Evolutionary conservation across 805 yeast species (phyloP).

Genomic region (Zygotorulaspora chibaensis): DNA sequence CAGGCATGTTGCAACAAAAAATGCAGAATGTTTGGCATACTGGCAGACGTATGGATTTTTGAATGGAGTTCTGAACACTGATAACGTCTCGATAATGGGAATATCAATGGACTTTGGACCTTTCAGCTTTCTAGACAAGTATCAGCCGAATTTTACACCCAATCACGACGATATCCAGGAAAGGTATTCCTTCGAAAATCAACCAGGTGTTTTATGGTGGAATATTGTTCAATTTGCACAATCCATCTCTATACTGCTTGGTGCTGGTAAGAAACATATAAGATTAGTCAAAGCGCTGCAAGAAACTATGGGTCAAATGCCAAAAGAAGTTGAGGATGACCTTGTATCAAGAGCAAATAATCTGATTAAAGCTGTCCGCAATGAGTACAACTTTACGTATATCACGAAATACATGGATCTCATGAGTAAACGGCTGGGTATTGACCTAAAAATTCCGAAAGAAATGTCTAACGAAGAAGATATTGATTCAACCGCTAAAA

Average conservation of each 20-base stretch:
- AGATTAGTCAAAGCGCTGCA: slow-evolving; percentile 35
- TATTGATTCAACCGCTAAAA: slow-evolving; percentile 10
- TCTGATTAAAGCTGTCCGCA: slow-evolving; percentile 59
- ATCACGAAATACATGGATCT: slow-evolving; percentile 52
- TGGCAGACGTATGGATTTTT: slow-evolving; percentile 92
- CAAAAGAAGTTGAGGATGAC: slow-evolving; percentile 46
- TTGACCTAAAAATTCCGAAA: slow-evolving; percentile 40
- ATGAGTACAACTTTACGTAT: slow-evolving; percentile 60
- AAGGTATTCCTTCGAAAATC: slow-evolving; percentile 76
- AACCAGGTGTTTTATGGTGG: slow-evolving; percentile 91
- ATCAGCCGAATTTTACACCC: slow-evolving; percentile 78
- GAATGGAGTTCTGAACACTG: slow-evolving; percentile 93
- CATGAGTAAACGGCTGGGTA: slow-evolving; percentile 67
- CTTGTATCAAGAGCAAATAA: slow-evolving; percentile 59
- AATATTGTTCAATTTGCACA: slow-evolving; percentile 83
- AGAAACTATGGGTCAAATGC: slow-evolving; percentile 41
- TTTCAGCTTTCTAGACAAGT: slow-evolving; percentile 82
- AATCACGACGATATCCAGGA: slow-evolving; percentile 76
- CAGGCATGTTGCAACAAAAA: slow-evolving; percentile 63
- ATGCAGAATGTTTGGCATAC: slow-evolving; percentile 71
- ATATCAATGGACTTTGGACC: slow-evolving; percentile 93
- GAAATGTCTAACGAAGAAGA: slow-evolving; percentile 2
- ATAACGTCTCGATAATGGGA: slow-evolving; percentile 87
- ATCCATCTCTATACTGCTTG: slow-evolving; percentile 73
- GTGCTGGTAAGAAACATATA: slow-evolving; percentile 56